phyloP scores from a whole-genome alignment of 495 filamentous ascomycete species.

The Daldinia bambusicola region DNA sequence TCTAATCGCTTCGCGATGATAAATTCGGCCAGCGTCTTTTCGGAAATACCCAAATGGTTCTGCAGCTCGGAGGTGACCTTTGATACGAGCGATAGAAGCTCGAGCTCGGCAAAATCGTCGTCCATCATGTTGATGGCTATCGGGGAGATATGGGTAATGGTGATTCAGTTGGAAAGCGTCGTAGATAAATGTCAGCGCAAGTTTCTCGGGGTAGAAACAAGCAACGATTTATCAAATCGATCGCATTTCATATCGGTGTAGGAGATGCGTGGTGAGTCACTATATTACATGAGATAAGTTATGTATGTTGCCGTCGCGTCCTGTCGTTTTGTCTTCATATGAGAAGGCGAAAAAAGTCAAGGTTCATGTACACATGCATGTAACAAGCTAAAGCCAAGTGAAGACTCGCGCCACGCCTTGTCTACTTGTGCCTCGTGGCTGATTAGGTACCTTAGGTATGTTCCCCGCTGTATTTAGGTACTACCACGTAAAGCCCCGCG shows the following conservation, averaged over 20 bases:
- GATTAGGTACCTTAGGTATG: too few relatives aligned
- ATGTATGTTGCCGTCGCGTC: neutral
- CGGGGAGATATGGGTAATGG: neutral
- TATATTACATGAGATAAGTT: neutral
- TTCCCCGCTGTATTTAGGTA: neutral
- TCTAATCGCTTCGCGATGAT: slow-evolving; percentile 88
- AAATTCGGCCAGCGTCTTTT: slow-evolving; percentile 96
- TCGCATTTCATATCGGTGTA: slow-evolving; percentile 31
- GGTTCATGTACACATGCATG: neutral
- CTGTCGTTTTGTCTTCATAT: neutral
- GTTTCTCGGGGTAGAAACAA: slow-evolving; percentile 25
- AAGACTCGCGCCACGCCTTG: neutral
- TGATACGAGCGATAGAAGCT: slow-evolving; percentile 91
- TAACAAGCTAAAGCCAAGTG: neutral
- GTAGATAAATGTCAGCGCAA: slow-evolving; percentile 14
- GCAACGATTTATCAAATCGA: slow-evolving; percentile 14
- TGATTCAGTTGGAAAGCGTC: neutral
- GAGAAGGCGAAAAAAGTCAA: neutral
- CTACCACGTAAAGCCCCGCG: neutral
- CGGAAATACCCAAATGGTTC: slow-evolving; percentile 91
- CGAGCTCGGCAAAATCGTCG: slow-evolving; percentile 82
- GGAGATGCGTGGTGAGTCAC: neutral
- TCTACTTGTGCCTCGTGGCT: neutral
- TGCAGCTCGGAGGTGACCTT: slow-evolving; percentile 94
- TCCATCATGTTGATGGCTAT: slow-evolving; percentile 71